A percentile compares a stretch with the other conserved stretches of the same genome.
phyloP scores from a whole-genome alignment of 371 early-diverging fungal genomes.

The Basidiobolus meristosporus region DNA sequence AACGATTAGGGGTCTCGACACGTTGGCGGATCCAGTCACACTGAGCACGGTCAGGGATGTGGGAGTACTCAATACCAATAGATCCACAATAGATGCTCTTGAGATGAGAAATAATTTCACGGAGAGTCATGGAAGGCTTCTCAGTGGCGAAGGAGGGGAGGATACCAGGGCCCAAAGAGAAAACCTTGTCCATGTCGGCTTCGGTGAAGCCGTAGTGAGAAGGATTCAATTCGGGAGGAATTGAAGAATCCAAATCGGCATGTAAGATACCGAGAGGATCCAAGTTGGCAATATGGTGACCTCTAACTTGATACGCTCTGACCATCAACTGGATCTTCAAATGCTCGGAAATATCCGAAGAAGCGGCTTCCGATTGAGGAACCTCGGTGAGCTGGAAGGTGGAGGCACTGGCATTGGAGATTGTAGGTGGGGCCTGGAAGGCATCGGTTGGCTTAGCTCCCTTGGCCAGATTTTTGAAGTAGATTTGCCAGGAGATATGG shows the following conservation, averaged over 20 bases:
- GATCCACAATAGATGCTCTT: slow-evolving; percentile 79
- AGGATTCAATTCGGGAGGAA: slow-evolving; percentile 70
- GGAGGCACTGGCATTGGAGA: slow-evolving; percentile 18
- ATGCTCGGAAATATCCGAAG: slow-evolving; percentile 76
- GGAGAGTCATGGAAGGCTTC: slow-evolving; percentile 53
- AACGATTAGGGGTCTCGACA: slow-evolving; percentile 77
- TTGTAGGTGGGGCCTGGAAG: slow-evolving; percentile 61
- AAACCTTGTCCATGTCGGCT: slow-evolving; percentile 72
- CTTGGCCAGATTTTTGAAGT: slow-evolving; percentile 76
- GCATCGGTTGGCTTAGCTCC: slow-evolving; percentile 52
- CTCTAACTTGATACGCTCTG: slow-evolving; percentile 91
- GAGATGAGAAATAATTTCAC: slow-evolving; percentile 70
- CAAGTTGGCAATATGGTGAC: slow-evolving; percentile 84
- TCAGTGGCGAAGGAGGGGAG: slow-evolving; percentile 63
- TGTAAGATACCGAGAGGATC: slow-evolving; percentile 80
- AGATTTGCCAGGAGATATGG: slow-evolving; percentile 90
- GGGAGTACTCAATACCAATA: slow-evolving; percentile 92
- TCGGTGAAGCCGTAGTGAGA: slow-evolving; percentile 87
- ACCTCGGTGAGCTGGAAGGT: slow-evolving; percentile 5
- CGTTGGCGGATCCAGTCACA: slow-evolving; percentile 93
- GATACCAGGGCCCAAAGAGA: slow-evolving; percentile 86
- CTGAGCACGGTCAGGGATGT: slow-evolving; percentile 85
- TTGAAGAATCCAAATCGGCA: slow-evolving; percentile 26
- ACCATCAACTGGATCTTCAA: slow-evolving; percentile 95
- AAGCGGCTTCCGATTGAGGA: slow-evolving; percentile 8